These are phyloP conservation scores for Ormosia semicastrata DNA, from an alignment of 306 rosid species.

Conservation along the genomic window DNA sequence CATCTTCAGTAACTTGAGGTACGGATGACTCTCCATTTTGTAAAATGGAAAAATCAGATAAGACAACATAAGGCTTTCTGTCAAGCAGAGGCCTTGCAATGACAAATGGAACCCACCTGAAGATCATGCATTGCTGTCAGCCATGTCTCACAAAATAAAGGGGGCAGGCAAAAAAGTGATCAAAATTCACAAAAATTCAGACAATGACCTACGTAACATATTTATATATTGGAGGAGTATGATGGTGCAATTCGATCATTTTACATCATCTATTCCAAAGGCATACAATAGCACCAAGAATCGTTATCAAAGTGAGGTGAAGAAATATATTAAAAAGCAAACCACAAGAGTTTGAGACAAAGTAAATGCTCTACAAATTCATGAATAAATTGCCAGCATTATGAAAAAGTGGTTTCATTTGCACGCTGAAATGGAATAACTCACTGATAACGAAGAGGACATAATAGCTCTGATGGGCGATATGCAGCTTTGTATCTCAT, in stretches of 20 bases:
- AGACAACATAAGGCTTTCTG: constrained; percentile 60
- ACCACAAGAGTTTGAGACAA: neutral
- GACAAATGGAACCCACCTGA: constrained; percentile 89
- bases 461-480: constrained; percentile 84
- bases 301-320: neutral
- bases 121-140: constrained; percentile 38
- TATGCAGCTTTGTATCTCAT: constrained; percentile 97
- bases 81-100: constrained; percentile 78
- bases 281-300: neutral
- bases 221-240: neutral
- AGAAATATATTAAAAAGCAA: neutral
- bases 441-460: constrained; percentile 90
- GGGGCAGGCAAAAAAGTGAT: neutral
- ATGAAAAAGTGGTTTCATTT: neutral
- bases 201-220: neutral
- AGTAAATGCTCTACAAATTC: constrained; percentile 6
- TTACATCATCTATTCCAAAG: neutral
- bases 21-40: constrained; percentile 54
- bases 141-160: neutral
- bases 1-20: constrained; percentile 43
- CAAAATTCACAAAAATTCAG: constrained; percentile 7
- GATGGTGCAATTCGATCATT: neutral
- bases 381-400: constrained; percentile 7
- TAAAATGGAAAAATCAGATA: constrained; percentile 63
- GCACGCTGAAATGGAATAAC: constrained; percentile 40